Base-by-base conservation (phyloP, 176 grass and related monocot species). In the Neostapfia colusana region DNA sequence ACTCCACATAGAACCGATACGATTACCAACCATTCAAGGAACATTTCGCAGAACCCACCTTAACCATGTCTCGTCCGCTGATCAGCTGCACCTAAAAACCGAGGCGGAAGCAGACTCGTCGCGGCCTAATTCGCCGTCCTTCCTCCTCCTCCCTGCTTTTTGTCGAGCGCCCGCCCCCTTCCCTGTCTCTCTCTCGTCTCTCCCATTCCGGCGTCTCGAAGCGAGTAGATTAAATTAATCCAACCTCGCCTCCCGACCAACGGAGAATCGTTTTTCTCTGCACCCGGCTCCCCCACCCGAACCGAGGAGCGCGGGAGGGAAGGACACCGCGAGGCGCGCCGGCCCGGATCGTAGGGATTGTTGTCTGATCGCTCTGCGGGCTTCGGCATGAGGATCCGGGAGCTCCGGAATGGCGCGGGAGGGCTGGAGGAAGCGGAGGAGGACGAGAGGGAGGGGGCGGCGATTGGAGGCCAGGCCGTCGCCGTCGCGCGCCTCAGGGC, bases 301-400 rank as follows among this genome's bases (percentile, higher is more conserved):
- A 58, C 58, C 59, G 46, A 39, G 83, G 59, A 34, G 68, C 14
- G 46, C 18, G 36, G 74, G 82, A 45, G 67, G 36, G 74, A 74
- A 45, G 67, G 20, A 56, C 57, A 13, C 17, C 66, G 51, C 64
- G 60, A 21, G 31, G 68, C 26, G 68, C 20, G 58, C 2, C 31
- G 31, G 31, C 2, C 40, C 26, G 46, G 75, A 28, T 73, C 50
- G 45, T 66, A 58, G 75, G 75, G 67, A 48, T 76, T 48, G 57
- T 37, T 28, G 58, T 28, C 10, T 43, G 28, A 62, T n/a, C n/a
- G n/a, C n/a, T n/a, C n/a, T n/a, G n/a, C n/a, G n/a, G n/a, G n/a
- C n/a, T n/a, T n/a, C n/a, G n/a, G n/a, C n/a, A 84, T 88, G 86
- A 80, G 76, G 64, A 88, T 88, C 43, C 10, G 73, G 58, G 81